Base-by-base conservation (phyloP, 2,329 filamentous ascomycete genomes). In the Pseudogymnoascus sp. region DNA sequence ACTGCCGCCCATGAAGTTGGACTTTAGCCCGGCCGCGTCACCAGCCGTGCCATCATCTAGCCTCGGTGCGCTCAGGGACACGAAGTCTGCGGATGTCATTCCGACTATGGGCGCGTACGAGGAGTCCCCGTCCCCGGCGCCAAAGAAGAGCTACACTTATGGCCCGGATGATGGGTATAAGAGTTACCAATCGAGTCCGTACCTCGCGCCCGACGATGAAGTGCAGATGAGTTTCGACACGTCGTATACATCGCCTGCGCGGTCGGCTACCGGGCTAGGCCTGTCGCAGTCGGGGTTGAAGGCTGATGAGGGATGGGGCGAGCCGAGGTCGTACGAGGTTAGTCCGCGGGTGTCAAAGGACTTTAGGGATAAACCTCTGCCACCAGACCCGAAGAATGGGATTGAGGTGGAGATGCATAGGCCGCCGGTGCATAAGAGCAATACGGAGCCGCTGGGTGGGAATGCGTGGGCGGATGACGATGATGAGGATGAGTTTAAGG, bases 1-100 rank as follows among this genome's bases (percentile, higher is more conserved):
- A 1, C 78, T 97, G 23, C 93, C 93, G 53, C 91, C 93, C 0
- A 96, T 97, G 83, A 95, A 91, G 73, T 82, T 97, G 64, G 84
- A 88, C 65, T 70, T 88, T 63, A 66, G 46, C 3, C 61, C 61
- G 19, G 63, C 68, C 64, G 15, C 63, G 31, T 50, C 67, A 6
- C 23, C 63, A 17, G 50, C 42, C 33, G 15, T 62, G 9, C 68
- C 65, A 59, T 70, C 67, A 7, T 67, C 44, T 42, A 60, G 31
- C 17, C 59, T 35, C 7, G 35, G 59, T 26, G 19, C 33, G 33
- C 33, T 37, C 50, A 26, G 59, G 31, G 61, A 60, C n/a, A 42
- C 60, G n/a, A 64, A 50, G 11, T 64, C 64, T 2, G 59, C 61
- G 17, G 59, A 60, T 65, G 67, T 72, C 6, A 65, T 67, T 3